A percentile compares a stretch with the other conserved stretches of the same genome.
Evolutionary conservation across 129 eudicot species (phyloP).

Genomic region (Saposhnikovia divaricata): DNA sequence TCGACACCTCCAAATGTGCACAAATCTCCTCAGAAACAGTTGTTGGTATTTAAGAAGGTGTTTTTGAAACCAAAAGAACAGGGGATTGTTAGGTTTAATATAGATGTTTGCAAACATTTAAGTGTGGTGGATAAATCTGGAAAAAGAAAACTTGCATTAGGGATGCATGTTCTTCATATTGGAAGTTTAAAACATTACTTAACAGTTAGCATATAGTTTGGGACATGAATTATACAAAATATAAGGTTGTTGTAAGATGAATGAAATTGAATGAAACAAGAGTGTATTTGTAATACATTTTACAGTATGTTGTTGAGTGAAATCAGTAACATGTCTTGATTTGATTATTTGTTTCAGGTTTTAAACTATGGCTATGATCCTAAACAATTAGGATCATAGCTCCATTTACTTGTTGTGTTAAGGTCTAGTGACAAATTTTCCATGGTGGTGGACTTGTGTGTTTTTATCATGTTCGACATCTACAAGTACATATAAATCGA

Average conservation of each 20-base stretch:
- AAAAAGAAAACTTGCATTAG: conserved; percentile 63
- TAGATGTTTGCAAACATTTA: conserved; percentile 85
- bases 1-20: conserved; percentile 71
- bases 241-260: background rate
- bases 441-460: no score
- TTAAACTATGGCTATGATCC: no score
- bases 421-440: no score
- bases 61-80: conserved; percentile 44
- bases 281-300: background rate
- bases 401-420: no score
- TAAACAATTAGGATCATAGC: no score
- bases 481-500: no score
- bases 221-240: background rate
- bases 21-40: conserved; percentile 71
- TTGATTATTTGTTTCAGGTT: background rate
- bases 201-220: conserved; percentile 40
- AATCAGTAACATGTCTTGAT: background rate
- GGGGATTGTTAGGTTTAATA: conserved; percentile 46
- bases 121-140: conserved; percentile 86
- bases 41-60: conserved; percentile 75
- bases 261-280: background rate
- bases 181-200: conserved; percentile 70
- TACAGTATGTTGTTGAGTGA: background rate
- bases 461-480: no score
- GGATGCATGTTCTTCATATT: conserved; percentile 69